A percentile compares a stretch with the other conserved stretches of the same genome.
Conservation (phyloP, 805 yeast species). For the Candida lessepsii region DNA sequence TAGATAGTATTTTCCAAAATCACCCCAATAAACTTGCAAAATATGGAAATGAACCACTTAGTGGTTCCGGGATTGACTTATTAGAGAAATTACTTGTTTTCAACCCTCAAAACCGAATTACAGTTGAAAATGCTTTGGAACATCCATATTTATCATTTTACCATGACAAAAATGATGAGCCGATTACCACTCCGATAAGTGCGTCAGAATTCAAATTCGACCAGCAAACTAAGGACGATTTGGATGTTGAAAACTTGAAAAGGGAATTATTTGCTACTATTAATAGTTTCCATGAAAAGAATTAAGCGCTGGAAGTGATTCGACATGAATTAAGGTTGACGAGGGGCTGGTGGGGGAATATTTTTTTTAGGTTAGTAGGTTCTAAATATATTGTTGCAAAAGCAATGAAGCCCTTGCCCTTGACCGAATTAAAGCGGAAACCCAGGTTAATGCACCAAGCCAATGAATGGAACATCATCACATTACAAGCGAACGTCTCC, state of each 20-base stretch:
- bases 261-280: slow-evolving; percentile 7
- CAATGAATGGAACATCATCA: too few species aligned
- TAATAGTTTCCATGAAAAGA: not conserved
- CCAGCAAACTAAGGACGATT: slow-evolving; percentile 16
- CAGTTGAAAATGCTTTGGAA: slow-evolving; percentile 81
- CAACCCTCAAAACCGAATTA: slow-evolving; percentile 80
- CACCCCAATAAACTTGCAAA: slow-evolving; percentile 21
- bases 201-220: slow-evolving; percentile 30
- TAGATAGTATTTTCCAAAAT: slow-evolving; percentile 18
- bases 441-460: too few species aligned
- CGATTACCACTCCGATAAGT: slow-evolving; percentile 22
- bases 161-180: slow-evolving; percentile 49
- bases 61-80: slow-evolving; percentile 31
- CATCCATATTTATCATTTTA: slow-evolving; percentile 89
- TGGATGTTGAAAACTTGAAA: slow-evolving; percentile 5
- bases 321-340: too few species aligned
- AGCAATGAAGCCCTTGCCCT: too few species aligned
- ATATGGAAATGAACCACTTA: slow-evolving; percentile 17
- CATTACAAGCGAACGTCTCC: too few species aligned
- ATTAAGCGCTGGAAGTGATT: too few species aligned
- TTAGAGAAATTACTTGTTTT: slow-evolving; percentile 73
- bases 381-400: too few species aligned
- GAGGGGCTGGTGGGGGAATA: too few species aligned
- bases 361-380: too few species aligned
- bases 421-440: too few species aligned